A percentile compares a stretch with the other conserved stretches of the same genome.
These are phyloP conservation scores for Grigorovia humatica DNA, from an alignment of 805 yeast species.

Conservation along the genomic window DNA sequence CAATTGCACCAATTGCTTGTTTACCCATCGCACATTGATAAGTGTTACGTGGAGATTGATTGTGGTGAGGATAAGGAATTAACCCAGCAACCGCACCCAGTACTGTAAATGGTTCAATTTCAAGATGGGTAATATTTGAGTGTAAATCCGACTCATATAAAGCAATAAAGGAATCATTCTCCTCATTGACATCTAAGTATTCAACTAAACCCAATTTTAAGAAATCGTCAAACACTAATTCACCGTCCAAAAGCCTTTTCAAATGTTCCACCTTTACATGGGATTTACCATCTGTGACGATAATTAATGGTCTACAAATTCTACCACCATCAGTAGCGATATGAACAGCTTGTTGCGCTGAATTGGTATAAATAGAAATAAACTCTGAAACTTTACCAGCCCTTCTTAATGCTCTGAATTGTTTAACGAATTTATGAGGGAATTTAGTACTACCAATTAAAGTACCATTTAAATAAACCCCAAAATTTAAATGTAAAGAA, in stretches of 20 bases:
- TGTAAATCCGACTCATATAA: slow-evolving; percentile 63
- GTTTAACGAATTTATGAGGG: slow-evolving; percentile 70
- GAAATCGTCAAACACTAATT: slow-evolving; percentile 85
- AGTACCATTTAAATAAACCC: slow-evolving; percentile 90
- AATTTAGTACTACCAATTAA: slow-evolving; percentile 80
- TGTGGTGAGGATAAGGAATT: slow-evolving; percentile 99
- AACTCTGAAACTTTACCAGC: slow-evolving; percentile 80
- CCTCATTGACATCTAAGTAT: slow-evolving; percentile 94
- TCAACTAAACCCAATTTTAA: slow-evolving; percentile 80
- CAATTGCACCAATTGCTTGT: slow-evolving; percentile 99
- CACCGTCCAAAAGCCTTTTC: slow-evolving; percentile 48
- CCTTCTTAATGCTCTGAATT: slow-evolving; percentile 74
- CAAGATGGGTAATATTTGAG: slow-evolving; percentile 69
- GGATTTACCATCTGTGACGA: slow-evolving; percentile 63
- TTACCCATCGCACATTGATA: slow-evolving; percentile 99
- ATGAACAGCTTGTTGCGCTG: slow-evolving; percentile 87
- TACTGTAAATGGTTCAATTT: slow-evolving; percentile 95
- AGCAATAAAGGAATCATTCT: slow-evolving; percentile 88
- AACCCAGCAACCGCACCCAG: slow-evolving; percentile 97
- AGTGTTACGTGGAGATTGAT: slow-evolving; percentile 98
- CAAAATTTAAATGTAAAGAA: slow-evolving; percentile 69
- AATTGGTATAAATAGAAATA: slow-evolving; percentile 80
- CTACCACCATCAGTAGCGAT: slow-evolving; percentile 99
- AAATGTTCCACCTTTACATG: slow-evolving; percentile 68
- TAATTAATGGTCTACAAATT: slow-evolving; percentile 91